Conservation (phyloP, 768 basidiomycete species). For the Tremella mesenterica region DNA sequence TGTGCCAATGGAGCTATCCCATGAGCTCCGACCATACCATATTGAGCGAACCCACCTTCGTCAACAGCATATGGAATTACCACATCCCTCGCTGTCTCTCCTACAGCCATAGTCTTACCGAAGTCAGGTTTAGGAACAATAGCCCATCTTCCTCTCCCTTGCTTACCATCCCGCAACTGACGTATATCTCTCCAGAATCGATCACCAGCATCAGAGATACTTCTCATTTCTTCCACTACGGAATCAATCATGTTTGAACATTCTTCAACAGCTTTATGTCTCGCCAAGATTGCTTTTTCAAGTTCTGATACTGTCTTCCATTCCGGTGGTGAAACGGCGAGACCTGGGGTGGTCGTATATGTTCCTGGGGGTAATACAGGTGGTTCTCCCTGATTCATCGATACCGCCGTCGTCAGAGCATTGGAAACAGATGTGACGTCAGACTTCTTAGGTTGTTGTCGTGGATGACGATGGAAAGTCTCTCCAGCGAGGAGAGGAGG, state of each 20-base stretch:
- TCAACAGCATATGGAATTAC: slow-evolving; percentile 38
- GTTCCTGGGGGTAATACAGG: slow-evolving; percentile 32
- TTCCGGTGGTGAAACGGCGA: slow-evolving; percentile 1
- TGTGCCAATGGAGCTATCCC: slow-evolving; percentile 11
- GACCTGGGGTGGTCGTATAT: slow-evolving; percentile 17
- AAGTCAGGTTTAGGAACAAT: slow-evolving; percentile 35
- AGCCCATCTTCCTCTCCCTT: slow-evolving; percentile 30
- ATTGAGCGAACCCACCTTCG: slow-evolving; percentile 24
- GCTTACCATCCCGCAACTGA: slow-evolving; percentile 19
- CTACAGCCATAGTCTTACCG: slow-evolving; percentile 16
- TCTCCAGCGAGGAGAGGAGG: slow-evolving; percentile 12
- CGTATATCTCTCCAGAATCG: slow-evolving; percentile 30
- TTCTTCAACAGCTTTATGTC: slow-evolving; percentile 31
- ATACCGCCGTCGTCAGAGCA: not conserved
- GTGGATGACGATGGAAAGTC: slow-evolving; percentile 1
- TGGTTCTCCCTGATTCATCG: slow-evolving; percentile 13
- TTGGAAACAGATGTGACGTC: slow-evolving; percentile 1
- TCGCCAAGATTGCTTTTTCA: slow-evolving; percentile 27
- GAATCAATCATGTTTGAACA: slow-evolving; percentile 33
- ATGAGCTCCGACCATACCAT: not conserved
- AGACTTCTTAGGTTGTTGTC: slow-evolving; percentile 6
- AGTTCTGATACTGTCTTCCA: slow-evolving; percentile 15
- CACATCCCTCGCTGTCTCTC: slow-evolving; percentile 33
- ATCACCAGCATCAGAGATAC: slow-evolving; percentile 25
- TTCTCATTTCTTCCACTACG: slow-evolving; percentile 29